Conservation (phyloP, 768 basidiomycete genomes). For the Suillus tomentosus region DNA sequence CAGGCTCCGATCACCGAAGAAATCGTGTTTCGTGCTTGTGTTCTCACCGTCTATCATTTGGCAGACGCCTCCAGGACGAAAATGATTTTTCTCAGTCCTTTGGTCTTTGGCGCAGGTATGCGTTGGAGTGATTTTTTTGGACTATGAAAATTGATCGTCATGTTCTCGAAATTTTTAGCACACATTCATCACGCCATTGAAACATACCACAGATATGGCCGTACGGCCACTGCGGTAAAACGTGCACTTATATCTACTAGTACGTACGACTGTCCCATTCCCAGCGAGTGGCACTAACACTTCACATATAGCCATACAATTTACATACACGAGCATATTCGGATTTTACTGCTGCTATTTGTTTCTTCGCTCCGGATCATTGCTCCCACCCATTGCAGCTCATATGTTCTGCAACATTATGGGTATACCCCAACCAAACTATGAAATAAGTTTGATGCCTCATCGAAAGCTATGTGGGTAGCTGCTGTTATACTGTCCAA, state of each 20-base stretch:
- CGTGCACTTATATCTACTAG: conserved; percentile 58
- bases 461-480: conserved; percentile 52
- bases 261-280: conserved; percentile 33
- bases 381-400: conserved; percentile 74
- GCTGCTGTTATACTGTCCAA: conserved; percentile 13
- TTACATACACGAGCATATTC: conserved; percentile 89
- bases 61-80: conserved; percentile 52
- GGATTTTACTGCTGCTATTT: conserved; percentile 87
- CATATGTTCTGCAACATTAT: conserved; percentile 95
- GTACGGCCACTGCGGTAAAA: conserved; percentile 62
- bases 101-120: conserved; percentile 88
- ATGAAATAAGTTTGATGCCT: conserved; percentile 58
- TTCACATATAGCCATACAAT: conserved; percentile 69
- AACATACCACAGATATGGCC: conserved; percentile 72
- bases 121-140: conserved; percentile 10
- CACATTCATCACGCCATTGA: conserved; percentile 95
- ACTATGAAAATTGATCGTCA: neutral
- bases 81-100: conserved; percentile 80
- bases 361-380: conserved; percentile 82
- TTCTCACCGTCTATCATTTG: conserved; percentile 73
- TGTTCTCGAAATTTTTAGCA: conserved; percentile 47
- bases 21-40: conserved; percentile 84
- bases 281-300: neutral
- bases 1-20: conserved; percentile 94
- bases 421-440: conserved; percentile 75